Evolutionary conservation across 441 rosid species (phyloP), one percentile per base, ranked within the genome.

Genomic region (Pelargonium citronellum): DNA sequence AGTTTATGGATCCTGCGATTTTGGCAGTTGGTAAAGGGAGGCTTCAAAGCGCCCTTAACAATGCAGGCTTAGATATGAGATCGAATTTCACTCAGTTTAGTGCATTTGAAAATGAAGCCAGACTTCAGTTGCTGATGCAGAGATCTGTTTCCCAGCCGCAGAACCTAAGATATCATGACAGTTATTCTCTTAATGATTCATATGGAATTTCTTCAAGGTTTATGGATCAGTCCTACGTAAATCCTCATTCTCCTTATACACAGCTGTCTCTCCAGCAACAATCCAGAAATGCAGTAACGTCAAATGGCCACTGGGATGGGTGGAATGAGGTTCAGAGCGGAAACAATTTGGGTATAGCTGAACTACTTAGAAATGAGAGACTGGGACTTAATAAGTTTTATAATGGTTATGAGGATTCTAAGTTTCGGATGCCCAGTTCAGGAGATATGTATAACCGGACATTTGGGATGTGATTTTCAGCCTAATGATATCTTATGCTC

Each of bases 11-110:
- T 82, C 97, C 99, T 78, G 97, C 97, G 71, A 91, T 95, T 69
- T 79, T 93, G 79, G 99, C 96, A 15, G 95, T 95, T 81, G 99
- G 99, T 66, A 87, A 87, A 85, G 99, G 89, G 71, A 84, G 86
- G 66, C 85, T 78, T 77, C 90, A 83, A 27, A 80, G 84, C 24
- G 88, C 86, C 73, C 79, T 83, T 75, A 83, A 69, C 73, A 85
- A 77, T 71, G 70, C 84, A 64, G 89, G 5, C 66, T 63, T 65
- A 65, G 96, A 88, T 77, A 64, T 80, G 83, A 87, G 93, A 66
- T 74, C 89, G 16, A 79, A 79, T 67, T 86, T 81, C 67, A 78
- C 86, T 9, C 81, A 82, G 49, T 72, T 82, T 7, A 76, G 74
- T 82, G 69, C 87, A 24, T 86, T 81, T 65, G 97, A 89, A 68